phyloP scores from a whole-genome alignment of 2,329 filamentous ascomycete genomes.

The Karstenula rhodostoma region DNA sequence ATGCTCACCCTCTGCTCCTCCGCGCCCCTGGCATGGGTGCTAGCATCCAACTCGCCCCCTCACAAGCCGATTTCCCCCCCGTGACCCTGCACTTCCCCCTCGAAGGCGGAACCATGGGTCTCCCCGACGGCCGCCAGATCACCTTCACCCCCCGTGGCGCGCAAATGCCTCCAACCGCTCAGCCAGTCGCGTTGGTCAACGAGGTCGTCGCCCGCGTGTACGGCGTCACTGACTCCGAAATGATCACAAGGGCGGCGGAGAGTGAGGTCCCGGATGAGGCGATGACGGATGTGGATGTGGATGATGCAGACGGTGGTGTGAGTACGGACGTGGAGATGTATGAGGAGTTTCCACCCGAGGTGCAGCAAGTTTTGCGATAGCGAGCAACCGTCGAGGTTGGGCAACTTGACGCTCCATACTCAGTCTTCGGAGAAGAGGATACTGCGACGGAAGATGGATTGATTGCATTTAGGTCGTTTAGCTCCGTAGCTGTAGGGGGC shows the following conservation, averaged over 20 bases:
- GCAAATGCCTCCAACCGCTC: background rate
- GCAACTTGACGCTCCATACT: no score
- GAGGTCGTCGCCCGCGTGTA: background rate
- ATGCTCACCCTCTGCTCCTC: no score
- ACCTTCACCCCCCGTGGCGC: background rate
- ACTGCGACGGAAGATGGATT: no score
- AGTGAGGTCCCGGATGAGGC: background rate
- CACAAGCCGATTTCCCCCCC: background rate
- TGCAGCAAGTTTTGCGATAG: no score
- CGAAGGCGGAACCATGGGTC: background rate
- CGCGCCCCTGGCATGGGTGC: background rate
- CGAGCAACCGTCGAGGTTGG: no score
- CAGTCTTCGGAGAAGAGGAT: no score
- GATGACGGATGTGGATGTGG: background rate
- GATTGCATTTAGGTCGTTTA: no score
- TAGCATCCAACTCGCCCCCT: background rate
- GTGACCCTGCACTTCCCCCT: background rate
- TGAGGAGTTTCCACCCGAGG: no score
- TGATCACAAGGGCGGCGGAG: background rate
- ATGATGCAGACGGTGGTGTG: no score
- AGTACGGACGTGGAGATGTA: no score
- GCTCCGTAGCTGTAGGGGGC: no score
- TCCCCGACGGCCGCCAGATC: background rate
- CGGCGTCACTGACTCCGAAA: background rate
- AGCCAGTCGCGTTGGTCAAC: background rate